These are phyloP conservation scores for Nemania serpens DNA, from an alignment of 2,329 filamentous ascomycete species.

Conservation along the genomic window DNA sequence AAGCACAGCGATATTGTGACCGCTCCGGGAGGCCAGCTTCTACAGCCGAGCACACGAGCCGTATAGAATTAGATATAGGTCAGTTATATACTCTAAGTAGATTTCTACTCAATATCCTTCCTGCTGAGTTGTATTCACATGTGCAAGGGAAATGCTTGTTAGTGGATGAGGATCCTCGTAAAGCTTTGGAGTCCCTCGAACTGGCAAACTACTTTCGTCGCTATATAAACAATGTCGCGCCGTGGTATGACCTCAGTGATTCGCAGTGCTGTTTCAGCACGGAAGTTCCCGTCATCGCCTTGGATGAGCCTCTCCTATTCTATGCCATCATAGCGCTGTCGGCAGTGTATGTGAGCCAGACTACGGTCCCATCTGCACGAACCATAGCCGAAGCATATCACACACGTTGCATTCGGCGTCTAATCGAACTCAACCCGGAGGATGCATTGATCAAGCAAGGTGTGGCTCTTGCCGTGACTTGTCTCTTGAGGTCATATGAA, in stretches of 20 bases:
- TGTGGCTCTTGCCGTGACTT: slow-evolving; percentile 51
- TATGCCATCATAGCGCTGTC: slow-evolving; percentile 51
- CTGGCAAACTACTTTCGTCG: slow-evolving; percentile 46
- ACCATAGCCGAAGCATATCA: slow-evolving; percentile 48
- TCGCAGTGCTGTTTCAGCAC: slow-evolving; percentile 42
- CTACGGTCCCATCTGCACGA: slow-evolving; percentile 35
- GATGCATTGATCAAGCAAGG: slow-evolving; percentile 43
- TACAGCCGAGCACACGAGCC: not conserved
- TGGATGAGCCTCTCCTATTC: slow-evolving; percentile 49
- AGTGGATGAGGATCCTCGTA: slow-evolving; percentile 32
- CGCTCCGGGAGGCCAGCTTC: slow-evolving; percentile 32
- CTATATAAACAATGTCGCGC: slow-evolving; percentile 47
- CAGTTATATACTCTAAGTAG: not conserved
- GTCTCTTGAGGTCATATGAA: slow-evolving; percentile 54
- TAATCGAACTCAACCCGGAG: slow-evolving; percentile 45
- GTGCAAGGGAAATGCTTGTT: not conserved
- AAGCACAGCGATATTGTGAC: slow-evolving; percentile 43
- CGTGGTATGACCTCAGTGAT: slow-evolving; percentile 56
- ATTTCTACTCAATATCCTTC: too few species aligned
- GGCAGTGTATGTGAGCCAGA: slow-evolving; percentile 47
- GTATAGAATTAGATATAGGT: not conserved
- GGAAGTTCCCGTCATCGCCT: slow-evolving; percentile 43
- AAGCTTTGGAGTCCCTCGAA: slow-evolving; percentile 39
- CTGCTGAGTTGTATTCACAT: not conserved
- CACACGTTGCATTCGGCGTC: slow-evolving; percentile 44